Base-by-base conservation (phyloP, 441 rosid species). In the Oxalis stricta region DNA sequence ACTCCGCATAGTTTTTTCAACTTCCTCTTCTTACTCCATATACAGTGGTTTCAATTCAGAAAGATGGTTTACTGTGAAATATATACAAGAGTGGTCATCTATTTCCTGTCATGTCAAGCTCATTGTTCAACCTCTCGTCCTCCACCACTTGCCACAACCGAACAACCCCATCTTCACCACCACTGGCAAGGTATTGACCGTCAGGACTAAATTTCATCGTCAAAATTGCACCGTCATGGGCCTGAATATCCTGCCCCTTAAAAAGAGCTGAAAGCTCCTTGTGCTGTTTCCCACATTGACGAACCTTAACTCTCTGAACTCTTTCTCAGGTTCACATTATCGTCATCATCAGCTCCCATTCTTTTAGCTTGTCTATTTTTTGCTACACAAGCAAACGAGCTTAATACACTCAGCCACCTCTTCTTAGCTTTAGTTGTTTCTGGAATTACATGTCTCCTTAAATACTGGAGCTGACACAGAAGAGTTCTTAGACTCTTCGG, bases 151-250 rank as follows among this genome's bases (percentile, higher is more conserved):
- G 63, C 91, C 85, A 81, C 40, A 77, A 60, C 18, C 82, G 46
- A 23, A 81, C 68, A 43, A 77, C 55, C 11, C 65, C 40, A 30
- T 81, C 91, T 58, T 77, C 72, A 30, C 91, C 82, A 1, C 73
- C 85, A 58, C 82, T 77, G 1, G 83, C 85, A 23, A 81, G 76
- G 44, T 57, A 81, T 59, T 63, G 74, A 28, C 91, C 91, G 48
- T 81, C 85, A 26, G 70, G 80, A 57, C 85, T 81, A 64, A 81
- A 81, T 28, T 64, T 81, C 85, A 81, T 74, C 29, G 77, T 44
- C 61, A 77, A 65, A 48, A 81, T 75, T 5, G 69, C 48, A 47
- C 91, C 85, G 0, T 60, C 55, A 20, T 81, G 91, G 12, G 91
- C 85, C 64, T 54, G 71, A 46, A 81, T 70, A 29, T 72, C 85